Base-by-base conservation (phyloP, 2,329 filamentous ascomycete species). In the Myriosclerotinia curreyana region DNA sequence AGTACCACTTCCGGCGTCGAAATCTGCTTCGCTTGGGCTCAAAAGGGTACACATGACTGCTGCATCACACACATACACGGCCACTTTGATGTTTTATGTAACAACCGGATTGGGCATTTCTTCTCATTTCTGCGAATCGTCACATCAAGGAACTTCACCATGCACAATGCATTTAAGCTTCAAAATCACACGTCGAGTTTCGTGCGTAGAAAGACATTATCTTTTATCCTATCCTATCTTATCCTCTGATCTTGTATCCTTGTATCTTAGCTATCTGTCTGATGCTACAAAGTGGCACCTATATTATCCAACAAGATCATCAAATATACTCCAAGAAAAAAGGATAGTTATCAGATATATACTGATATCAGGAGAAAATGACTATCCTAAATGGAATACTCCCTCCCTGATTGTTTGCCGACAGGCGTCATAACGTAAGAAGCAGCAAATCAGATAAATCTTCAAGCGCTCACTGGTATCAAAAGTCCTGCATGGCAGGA, bases 371-470 rank as follows among this genome's bases (percentile, higher is more conserved):
- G 38, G 53, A 65, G 58, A 68, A 68, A 63, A 66, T 58, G 44
- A 36, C 31, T 66, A 63, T 63, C 61, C 61, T 56, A 59, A 59
- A 58, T 63, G 31, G 15, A 63, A 46, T 46, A 40, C 36, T 20
- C 55, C 46, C 51, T 48, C 9, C 63, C 50, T 22, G 36, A 49
- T 36, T 60, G 48, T 58, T 46, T 64, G 64, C 61, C 60, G 60
- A 65, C 46, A 61, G 34, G 49, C 49, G 42, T 66, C 59, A 55
- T 58, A 67, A 51, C 61, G 48, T 63, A 51, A 53, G 64, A 60
- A 58, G 68, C 66, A 66, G 67, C 65, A 69, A 66, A 68, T 67
- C 66, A 67, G 65, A 69, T 62, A 66, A 60, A 66, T 67, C 65
- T 66, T 65, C 63, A 61, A 50, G 52, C 64, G 61, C 63, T 66